phyloP scores from a whole-genome alignment of 768 basidiomycete species.

The Hericium rajendrae region DNA sequence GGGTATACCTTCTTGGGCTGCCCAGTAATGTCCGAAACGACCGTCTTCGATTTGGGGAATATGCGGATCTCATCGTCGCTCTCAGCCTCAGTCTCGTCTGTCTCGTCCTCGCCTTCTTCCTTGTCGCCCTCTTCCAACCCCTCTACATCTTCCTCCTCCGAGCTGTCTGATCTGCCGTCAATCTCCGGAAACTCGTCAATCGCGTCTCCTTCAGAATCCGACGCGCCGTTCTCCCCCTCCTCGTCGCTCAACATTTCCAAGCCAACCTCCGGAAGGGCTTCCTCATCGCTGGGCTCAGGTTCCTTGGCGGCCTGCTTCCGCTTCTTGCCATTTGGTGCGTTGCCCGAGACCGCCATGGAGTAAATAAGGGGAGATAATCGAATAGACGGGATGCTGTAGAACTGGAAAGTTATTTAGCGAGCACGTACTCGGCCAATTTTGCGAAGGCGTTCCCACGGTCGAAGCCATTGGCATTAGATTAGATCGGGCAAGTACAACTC shows the following conservation, averaged over 20 bases:
- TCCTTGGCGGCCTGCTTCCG: constrained; percentile 46
- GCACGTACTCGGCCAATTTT: background rate
- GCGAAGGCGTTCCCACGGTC: constrained; percentile 8
- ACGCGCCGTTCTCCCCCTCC: constrained; percentile 34
- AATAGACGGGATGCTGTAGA: background rate
- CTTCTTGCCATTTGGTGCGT: constrained; percentile 35
- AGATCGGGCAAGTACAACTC: constrained; percentile 16
- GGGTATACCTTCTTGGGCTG: constrained; percentile 76
- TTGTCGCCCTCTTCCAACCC: constrained; percentile 27
- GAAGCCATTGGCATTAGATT: constrained; percentile 14
- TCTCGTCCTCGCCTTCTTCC: constrained; percentile 25
- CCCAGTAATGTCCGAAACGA: constrained; percentile 78
- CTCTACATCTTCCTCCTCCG: constrained; percentile 33
- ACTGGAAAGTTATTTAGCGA: background rate
- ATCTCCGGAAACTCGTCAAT: constrained; percentile 63
- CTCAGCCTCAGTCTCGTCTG: constrained; percentile 16
- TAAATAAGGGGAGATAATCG: background rate
- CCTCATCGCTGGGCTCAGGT: constrained; percentile 15
- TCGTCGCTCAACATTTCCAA: constrained; percentile 75
- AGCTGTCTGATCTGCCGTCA: constrained; percentile 30
- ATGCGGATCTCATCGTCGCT: constrained; percentile 42
- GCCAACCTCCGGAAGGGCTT: constrained; percentile 31
- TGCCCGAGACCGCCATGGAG: constrained; percentile 21
- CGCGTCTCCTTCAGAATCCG: constrained; percentile 44
- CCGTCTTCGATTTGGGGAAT: constrained; percentile 54